Conservation (phyloP, 129 eudicot genomes). For the Daucus carota region DNA sequence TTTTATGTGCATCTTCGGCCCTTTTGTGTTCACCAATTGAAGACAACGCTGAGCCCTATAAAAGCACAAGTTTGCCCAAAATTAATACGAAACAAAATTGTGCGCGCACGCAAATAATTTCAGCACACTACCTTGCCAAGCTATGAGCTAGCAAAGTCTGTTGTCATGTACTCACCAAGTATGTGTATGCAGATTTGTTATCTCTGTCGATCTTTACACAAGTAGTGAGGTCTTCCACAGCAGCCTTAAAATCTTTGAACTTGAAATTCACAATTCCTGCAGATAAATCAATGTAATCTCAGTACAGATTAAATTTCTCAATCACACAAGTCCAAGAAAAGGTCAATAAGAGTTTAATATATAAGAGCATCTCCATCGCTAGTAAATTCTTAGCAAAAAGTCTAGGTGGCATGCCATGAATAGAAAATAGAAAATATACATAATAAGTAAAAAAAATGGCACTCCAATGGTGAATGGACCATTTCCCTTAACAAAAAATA, state of each 20-base stretch:
- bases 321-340: background rate
- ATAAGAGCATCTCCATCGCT: too few species aligned
- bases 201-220: constrained; percentile 76
- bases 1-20: constrained; percentile 89
- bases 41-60: constrained; percentile 77
- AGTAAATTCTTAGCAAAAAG: too few species aligned
- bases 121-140: background rate
- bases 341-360: background rate
- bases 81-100: constrained; percentile 2
- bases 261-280: constrained; percentile 95
- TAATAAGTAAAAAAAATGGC: too few species aligned
- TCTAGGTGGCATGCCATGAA: too few species aligned
- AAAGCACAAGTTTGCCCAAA: constrained; percentile 2
- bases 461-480: too few species aligned
- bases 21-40: constrained; percentile 73
- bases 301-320: background rate
- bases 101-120: background rate
- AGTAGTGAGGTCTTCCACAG: constrained; percentile 75
- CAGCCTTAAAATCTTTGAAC: constrained; percentile 82
- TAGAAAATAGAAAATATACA: too few species aligned
- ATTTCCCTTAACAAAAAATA: too few species aligned
- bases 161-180: constrained; percentile 58
- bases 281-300: background rate
- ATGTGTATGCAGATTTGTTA: constrained; percentile 91
- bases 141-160: constrained; percentile 4